phyloP scores from a whole-genome alignment of 1,284 basidiomycete species.

The Porogramme epimiltina region DNA sequence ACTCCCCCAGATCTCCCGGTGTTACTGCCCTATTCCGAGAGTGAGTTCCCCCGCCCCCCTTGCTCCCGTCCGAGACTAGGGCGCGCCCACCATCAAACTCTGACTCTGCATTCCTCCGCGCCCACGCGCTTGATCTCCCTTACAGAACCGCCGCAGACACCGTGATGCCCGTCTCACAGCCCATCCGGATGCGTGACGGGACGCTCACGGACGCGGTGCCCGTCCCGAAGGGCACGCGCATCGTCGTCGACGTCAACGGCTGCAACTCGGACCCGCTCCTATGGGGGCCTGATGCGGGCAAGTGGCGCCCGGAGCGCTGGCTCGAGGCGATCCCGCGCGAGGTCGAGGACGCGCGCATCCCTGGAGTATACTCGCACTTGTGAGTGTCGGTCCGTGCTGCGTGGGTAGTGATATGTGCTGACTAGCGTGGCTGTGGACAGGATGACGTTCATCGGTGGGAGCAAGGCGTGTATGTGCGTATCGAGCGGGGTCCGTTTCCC shows the following conservation, averaged over 20 bases:
- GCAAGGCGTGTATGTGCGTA: slow-evolving; percentile 33
- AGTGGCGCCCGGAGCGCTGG: slow-evolving; percentile 12
- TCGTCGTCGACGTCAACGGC: slow-evolving; percentile 7
- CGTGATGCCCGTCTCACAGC: slow-evolving; percentile 25
- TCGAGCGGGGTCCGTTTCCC: background rate
- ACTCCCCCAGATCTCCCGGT: background rate
- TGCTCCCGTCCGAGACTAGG: no score
- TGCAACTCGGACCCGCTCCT: slow-evolving; percentile 1
- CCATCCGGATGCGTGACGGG: slow-evolving; percentile 17
- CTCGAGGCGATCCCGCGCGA: slow-evolving; percentile 7
- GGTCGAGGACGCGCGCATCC: slow-evolving; percentile 8
- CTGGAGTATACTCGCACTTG: slow-evolving; percentile 11
- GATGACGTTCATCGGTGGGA: slow-evolving; percentile 35
- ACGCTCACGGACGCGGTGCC: slow-evolving; percentile 5
- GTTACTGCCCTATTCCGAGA: background rate
- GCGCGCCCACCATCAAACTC: background rate
- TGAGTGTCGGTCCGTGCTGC: background rate
- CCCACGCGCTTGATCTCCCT: slow-evolving; percentile 17
- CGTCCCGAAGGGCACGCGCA: slow-evolving; percentile 12
- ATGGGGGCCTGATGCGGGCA: slow-evolving; percentile 5
- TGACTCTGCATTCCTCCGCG: background rate
- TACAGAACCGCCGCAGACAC: slow-evolving; percentile 19
- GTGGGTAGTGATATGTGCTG: slow-evolving; percentile 9
- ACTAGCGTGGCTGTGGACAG: slow-evolving; percentile 18
- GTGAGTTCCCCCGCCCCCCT: background rate